Base-by-base conservation (phyloP, 768 basidiomycete species). In the Termitomyces sp. region DNA sequence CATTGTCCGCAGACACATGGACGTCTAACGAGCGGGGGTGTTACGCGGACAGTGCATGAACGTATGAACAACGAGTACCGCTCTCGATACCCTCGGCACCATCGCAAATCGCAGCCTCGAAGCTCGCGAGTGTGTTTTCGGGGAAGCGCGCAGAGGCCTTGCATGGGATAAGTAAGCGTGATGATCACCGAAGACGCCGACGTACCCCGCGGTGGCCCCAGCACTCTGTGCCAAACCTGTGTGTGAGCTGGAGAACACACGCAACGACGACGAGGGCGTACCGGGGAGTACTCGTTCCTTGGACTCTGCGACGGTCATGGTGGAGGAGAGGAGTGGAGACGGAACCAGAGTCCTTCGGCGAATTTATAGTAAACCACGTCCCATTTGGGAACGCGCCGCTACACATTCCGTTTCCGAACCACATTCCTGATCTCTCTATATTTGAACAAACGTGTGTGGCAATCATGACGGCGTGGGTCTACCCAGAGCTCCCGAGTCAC, bases 71-170 rank as follows among this genome's bases (percentile, higher is more conserved):
- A 49, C 77, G 75, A 85, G 76, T 95, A 97, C 96, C 95, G 72
- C 92, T 95, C 83, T 99, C 96, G 68, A 99, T 96, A 66, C 81
- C 95, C 71, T 99, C 94, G 49, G 94, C 89, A 61, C 96, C 96
- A 76, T 97, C 95, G 50, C 86, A 86, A 62, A 97, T 93, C 69
- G 96, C 96, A 63, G 91, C 91, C 71, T 93, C 87, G 75, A 98
- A 98, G 75, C 91, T 93, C 38, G 92, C 92, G 63, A 95, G 83
- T 51, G 95, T 96, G 79, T 98, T 98, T 75, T 98, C 96, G 4
- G 93, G 93, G 73, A 83, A 93, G 18, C 82, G 78, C 26, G 91
- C 84, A 28, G 92, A 94, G 50, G 94, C 94, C 93, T 94, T 50
- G 59, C 12, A 35, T 14, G 49, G 49, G 10, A n/a, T n/a, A 8